Conservation (phyloP, 1,139 yeast genomes). For the Trichomonascaceae sp. region DNA sequence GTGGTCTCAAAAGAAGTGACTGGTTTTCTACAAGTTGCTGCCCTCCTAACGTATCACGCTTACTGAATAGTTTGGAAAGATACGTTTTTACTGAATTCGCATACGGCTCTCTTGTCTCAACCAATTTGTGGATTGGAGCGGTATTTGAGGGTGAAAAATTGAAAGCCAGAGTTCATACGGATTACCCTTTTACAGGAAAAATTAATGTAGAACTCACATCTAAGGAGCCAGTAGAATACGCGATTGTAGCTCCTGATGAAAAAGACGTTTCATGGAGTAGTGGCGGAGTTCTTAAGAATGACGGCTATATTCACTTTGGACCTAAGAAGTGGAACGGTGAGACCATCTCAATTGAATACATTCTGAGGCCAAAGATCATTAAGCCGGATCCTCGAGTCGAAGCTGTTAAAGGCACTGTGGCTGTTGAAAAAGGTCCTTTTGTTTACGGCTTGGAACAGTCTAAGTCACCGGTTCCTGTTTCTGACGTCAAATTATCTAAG, state of each 20-base stretch:
- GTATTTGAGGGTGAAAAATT: not conserved
- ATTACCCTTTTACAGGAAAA: conserved; percentile 6
- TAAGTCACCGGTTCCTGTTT: conserved; percentile 1
- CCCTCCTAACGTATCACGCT: conserved; percentile 24
- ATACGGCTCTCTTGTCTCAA: not conserved
- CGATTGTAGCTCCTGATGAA: conserved; percentile 2
- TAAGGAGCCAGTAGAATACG: conserved; percentile 1
- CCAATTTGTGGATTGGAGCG: conserved; percentile 8
- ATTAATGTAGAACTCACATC: conserved; percentile 1
- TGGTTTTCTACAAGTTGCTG: conserved; percentile 28
- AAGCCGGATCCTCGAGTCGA: conserved; percentile 4
- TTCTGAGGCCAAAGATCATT: conserved; percentile 2
- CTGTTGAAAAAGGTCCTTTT: conserved; percentile 12
- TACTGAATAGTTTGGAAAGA: conserved; percentile 5
- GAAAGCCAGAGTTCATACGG: conserved; percentile 2
- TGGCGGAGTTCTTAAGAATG: not conserved
- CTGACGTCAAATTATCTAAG: not conserved
- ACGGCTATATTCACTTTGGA: conserved; percentile 8
- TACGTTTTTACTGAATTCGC: conserved; percentile 3
- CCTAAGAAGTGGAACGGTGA: conserved; percentile 6
- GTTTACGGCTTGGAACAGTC: conserved; percentile 8
- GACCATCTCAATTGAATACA: conserved; percentile 5
- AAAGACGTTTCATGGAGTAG: not conserved
- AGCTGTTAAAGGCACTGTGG: conserved; percentile 6
- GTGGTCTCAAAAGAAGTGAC: conserved; percentile 18